Evolutionary conservation across 2,329 filamentous ascomycete genomes (phyloP).

Genomic region (Xylariaceae sp.): DNA sequence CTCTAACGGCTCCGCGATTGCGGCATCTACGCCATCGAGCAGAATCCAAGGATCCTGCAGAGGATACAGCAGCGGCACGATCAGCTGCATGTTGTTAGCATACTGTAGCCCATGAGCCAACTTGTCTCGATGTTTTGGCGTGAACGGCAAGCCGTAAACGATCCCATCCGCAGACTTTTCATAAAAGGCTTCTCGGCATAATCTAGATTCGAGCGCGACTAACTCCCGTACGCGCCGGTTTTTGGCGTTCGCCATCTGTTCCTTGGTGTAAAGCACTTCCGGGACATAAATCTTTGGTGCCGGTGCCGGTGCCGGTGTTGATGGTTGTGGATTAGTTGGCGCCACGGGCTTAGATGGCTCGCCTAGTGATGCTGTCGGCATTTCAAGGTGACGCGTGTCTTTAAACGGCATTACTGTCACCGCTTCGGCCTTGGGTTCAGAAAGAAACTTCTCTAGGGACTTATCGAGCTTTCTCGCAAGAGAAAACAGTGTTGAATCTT

Average conservation of each 20-base stretch:
- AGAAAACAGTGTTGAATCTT: constrained; percentile 55
- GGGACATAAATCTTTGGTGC: constrained; percentile 35
- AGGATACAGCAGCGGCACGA: constrained; percentile 67
- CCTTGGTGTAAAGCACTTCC: constrained; percentile 48
- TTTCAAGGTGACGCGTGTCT: constrained; percentile 48
- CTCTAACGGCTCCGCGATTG: constrained; percentile 59
- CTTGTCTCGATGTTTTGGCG: constrained; percentile 55
- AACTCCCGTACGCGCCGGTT: constrained; percentile 60
- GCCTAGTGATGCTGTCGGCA: constrained; percentile 16
- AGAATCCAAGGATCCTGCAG: constrained; percentile 62
- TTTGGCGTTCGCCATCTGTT: constrained; percentile 59
- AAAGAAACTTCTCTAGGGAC: constrained; percentile 64
- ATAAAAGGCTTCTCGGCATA: constrained; percentile 63
- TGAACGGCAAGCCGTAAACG: constrained; percentile 64
- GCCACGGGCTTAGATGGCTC: constrained; percentile 9
- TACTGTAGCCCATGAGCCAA: constrained; percentile 56
- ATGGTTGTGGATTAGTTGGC: not conserved
- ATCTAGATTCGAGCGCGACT: constrained; percentile 68
- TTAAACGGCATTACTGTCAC: constrained; percentile 61
- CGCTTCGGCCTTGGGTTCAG: constrained; percentile 65
- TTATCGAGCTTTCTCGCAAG: constrained; percentile 67
- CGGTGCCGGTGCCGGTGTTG: constrained; percentile 9
- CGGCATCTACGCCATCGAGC: constrained; percentile 57
- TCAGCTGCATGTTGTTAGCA: constrained; percentile 60
- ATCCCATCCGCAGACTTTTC: constrained; percentile 64